Evolutionary conservation across 176 grass and related monocot species (phyloP).

Genomic region (Ampelocalamus luodianensis): DNA sequence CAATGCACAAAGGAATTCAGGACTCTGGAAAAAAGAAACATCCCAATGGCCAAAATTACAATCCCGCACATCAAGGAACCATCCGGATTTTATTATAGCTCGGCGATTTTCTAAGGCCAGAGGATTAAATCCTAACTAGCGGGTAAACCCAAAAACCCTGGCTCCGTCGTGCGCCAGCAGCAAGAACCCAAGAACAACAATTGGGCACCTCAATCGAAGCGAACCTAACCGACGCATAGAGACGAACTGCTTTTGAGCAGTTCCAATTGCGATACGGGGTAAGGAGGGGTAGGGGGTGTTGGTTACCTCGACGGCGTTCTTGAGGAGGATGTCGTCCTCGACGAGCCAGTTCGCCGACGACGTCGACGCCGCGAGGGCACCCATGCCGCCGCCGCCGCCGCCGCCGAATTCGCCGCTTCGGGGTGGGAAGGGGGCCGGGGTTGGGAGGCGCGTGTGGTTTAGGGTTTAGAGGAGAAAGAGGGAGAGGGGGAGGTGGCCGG

Average conservation of each 20-base stretch:
- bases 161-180: not conserved
- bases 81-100: not conserved
- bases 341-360: slow-evolving; percentile 61
- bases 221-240: not conserved
- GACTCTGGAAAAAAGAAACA: not conserved
- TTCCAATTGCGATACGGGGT: not conserved
- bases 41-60: not conserved
- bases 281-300: not conserved
- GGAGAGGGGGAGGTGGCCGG: not conserved
- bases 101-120: not conserved
- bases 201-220: not conserved
- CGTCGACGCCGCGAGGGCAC: slow-evolving; percentile 54
- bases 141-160: not conserved
- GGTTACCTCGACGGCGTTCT: slow-evolving; percentile 78
- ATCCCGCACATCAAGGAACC: not conserved
- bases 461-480: slow-evolving; percentile 49
- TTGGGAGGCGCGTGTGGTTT: not conserved
- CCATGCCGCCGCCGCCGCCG: slow-evolving; percentile 42
- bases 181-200: not conserved
- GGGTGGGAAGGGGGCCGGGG: not conserved
- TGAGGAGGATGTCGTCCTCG: slow-evolving; percentile 78
- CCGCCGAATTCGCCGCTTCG: slow-evolving; percentile 7
- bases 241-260: not conserved
- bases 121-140: slow-evolving; percentile 17
- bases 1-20: not conserved